Evolutionary conservation across 805 yeast species (phyloP).

Genomic region (Pichia heedii): DNA sequence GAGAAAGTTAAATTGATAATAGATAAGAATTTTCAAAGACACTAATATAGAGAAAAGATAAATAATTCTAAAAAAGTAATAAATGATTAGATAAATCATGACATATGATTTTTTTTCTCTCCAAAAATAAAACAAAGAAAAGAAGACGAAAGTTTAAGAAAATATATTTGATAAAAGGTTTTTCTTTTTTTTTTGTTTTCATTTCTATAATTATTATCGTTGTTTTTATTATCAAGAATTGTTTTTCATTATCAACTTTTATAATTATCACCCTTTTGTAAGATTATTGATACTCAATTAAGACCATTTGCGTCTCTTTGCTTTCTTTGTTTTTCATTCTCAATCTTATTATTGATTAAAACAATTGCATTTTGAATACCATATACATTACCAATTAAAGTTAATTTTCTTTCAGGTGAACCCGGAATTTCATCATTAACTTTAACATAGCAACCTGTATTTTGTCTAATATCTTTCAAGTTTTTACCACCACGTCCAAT

Average conservation of each 20-base stretch:
- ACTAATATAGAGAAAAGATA: background rate
- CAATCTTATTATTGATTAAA: slow-evolving; percentile 64
- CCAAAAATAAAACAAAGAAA: background rate
- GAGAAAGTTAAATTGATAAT: background rate
- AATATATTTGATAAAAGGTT: too few species aligned
- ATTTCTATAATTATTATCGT: too few species aligned
- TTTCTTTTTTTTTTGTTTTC: too few species aligned
- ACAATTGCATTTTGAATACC: slow-evolving; percentile 67
- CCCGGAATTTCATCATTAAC: slow-evolving; percentile 54
- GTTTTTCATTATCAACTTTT: background rate
- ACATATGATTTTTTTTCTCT: background rate
- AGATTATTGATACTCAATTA: background rate
- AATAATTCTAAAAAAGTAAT: background rate
- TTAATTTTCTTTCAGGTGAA: slow-evolving; percentile 50
- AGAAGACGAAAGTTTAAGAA: background rate
- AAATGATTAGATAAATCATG: background rate
- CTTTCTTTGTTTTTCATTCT: slow-evolving; percentile 42
- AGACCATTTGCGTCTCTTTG: slow-evolving; percentile 14
- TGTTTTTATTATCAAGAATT: too few species aligned
- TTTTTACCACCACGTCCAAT: slow-evolving; percentile 84
- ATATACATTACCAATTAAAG: slow-evolving; percentile 56
- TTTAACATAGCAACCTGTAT: slow-evolving; percentile 66
- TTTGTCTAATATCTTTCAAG: slow-evolving; percentile 65
- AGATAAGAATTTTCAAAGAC: background rate
- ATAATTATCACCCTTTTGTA: background rate